Evolutionary conservation across 805 yeast genomes (phyloP).

Genomic region (Starmerella stellata): DNA sequence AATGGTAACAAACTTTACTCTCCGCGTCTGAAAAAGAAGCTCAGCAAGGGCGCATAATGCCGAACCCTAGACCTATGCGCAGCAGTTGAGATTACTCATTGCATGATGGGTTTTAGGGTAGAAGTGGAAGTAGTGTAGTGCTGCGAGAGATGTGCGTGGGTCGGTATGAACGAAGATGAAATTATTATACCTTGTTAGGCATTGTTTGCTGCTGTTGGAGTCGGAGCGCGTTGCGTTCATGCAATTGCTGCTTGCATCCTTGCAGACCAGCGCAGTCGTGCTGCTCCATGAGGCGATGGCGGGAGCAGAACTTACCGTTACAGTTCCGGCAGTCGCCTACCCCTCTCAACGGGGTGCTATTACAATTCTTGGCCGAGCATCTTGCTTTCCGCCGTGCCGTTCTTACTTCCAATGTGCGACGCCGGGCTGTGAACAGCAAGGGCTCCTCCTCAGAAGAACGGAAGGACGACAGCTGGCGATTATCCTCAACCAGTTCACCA

Average conservation of each 20-base stretch:
- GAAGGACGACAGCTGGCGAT: constrained; percentile 19
- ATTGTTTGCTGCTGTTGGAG: constrained; percentile 74
- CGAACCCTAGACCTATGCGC: too few relatives aligned
- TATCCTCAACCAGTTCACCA: constrained; percentile 21
- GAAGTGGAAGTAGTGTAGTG: not conserved
- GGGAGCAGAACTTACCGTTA: constrained; percentile 68
- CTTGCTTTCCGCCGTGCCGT: constrained; percentile 28
- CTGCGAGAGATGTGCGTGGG: not conserved
- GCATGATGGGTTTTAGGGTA: too few relatives aligned
- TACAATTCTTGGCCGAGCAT: constrained; percentile 41
- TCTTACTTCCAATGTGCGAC: constrained; percentile 18
- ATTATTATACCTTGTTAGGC: constrained; percentile 39
- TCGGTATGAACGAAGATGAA: not conserved
- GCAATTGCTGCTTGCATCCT: constrained; percentile 63
- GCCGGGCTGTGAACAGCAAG: constrained; percentile 17
- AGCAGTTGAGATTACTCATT: not conserved
- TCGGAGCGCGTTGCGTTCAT: constrained; percentile 69
- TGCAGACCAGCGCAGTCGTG: constrained; percentile 65
- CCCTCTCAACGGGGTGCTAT: constrained; percentile 41
- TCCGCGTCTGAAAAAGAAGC: too few relatives aligned
- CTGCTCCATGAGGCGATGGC: constrained; percentile 71
- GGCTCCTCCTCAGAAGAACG: constrained; percentile 18
- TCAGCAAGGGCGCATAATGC: too few relatives aligned
- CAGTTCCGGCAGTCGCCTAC: constrained; percentile 77
- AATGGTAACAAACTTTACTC: too few relatives aligned